Evolutionary conservation across 345 rosid species (phyloP), one percentile per base, ranked within the genome.

Genomic region (Ceriops tagal): DNA sequence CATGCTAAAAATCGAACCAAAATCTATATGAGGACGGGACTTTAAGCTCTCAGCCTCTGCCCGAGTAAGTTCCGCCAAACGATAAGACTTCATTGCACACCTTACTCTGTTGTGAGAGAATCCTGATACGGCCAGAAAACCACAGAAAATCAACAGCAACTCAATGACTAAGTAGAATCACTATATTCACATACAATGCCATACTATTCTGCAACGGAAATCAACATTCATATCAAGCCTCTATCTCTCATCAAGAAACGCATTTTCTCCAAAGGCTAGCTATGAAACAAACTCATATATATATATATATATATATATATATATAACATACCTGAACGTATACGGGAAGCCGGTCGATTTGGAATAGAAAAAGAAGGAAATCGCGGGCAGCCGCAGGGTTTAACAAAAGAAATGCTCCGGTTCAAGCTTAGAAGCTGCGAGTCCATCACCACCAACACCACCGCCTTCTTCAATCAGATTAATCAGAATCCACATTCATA

Each of bases 21-120:
- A 91, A 77, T 93, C 92, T 32, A 89, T 89, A n/a, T 87, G 86
- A 68, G 96, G 92, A 21, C 90, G 92, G 65, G 93, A 81, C 79
- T 91, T 93, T 64, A 93, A 62, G 72, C 75, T 75, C 6, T 88
- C 74, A 47, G 89, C 79, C 85, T 93, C 82, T 5, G 71, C 46
- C 37, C 55, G 81, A 65, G 68, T 81, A 61, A 93, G 95, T 47
- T 93, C 87, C 3, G 88, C 83, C 68, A 93, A 81, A 74, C 70
- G 78, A 27, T 89, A 88, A 4, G 95, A 88, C 85, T 89, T 91
- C 97, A 93, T 93, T 4, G 92, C 76, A 43, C 76, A 77, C 43
- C 35, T 67, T 58, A 67, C 39, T 62, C 66, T 71, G 31, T 26
- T 67, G 19, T 59, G 69, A 52, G 20, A 28, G 30, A 53, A 59